Evolutionary conservation across 2,329 filamentous ascomycete genomes (phyloP), one percentile per base, ranked within the genome.

Genomic region (Colletotrichum cereale): DNA sequence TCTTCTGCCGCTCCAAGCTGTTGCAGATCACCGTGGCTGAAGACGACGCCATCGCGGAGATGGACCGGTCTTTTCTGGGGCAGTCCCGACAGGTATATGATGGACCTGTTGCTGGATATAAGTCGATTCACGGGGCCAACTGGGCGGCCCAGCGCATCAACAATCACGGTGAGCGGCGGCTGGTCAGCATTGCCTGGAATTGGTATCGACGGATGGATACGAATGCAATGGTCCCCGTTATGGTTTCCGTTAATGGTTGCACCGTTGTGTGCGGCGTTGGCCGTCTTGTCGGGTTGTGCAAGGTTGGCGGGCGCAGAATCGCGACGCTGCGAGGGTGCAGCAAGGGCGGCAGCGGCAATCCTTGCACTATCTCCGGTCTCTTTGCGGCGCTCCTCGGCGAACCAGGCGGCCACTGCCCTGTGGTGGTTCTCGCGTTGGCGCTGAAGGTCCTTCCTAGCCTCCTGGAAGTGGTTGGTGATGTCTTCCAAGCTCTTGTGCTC

Each of bases 51-150:
- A 16, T 38, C n/a, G 8, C 69, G 69, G n/a, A 72, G 21, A 36
- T 69, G 69, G 7, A 72, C 69, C 11, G 58, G 42, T n/a, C 69
- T 53, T 38, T 69, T 72, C 24, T 61, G 42, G 7, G 44, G 42
- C 21, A 42, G 34, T 24, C 61, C 40, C 16, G 60, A 62, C 44
- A 69, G 53, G n/a, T 60, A 36, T 18, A 40, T 38, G 24, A 55
- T 38, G 36, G 42, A 38, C 11, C 55, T 68, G 36, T 55, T 60
- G 38, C 38, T 36, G 12, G 66, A 40, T 12, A 24, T 16, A 26
- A 84, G 80, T 0, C 77, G 79, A 50, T 78, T 76, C 40, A 86
- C 74, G 6, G 78, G 75, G 2, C 82, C 84, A 24, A 86, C 76
- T 7, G 81, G 67, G 2, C 77, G 76, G n/a, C 82, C 83, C 4